Base-by-base conservation (phyloP, 208 protist genomes). In the Leptomonas seymouri region DNA sequence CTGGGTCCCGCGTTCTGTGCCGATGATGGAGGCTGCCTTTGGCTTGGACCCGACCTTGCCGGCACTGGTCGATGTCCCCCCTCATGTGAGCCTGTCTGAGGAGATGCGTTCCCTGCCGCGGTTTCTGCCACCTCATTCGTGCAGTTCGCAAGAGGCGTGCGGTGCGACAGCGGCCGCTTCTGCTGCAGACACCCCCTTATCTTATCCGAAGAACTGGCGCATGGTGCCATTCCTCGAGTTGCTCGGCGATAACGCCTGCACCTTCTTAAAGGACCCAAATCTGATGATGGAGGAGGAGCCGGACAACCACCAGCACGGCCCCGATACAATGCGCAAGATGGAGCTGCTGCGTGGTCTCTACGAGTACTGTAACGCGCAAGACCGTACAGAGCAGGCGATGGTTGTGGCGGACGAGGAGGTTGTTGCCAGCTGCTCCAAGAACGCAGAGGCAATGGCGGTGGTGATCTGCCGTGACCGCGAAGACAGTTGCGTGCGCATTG, bases 281-380 rank as follows among this genome's bases (percentile, higher is more conserved):
- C 65, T 68, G 44, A 72, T 70, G 50, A 34, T 49, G 3, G 54
- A 66, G 41, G 80, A 89, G 54, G 81, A 93, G 51, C 57, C 77
- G 31, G 80, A 89, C n/a, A 71, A 85, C 66, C 81, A 90, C 66
- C 71, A 86, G 60, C 85, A 95, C 62, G 86, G 85, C 36, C 80
- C 82, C 0, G 78, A 86, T 54, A 94, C 87, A 27, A 88, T 96
- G 56, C 84, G 88, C 41, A 96, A 93, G 74, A 69, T 93, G 68
- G 91, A 96, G 80, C 72, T 94, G 42, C 69, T 96, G 65, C 85
- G 83, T 30, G 61, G 83, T 28, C 41, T 93, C 27, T 81, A 88
- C 63, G 89, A 93, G 72, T 96, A 85, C 74, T 96, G 87, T 84
- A 90, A 93, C 51, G 77, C 84, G 41, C 90, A 93, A 63, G 86